Percentiles rank a stretch among this genome's conserved stretches.
These are phyloP conservation scores for Acrocalymma vagum DNA, from an alignment of 2,329 filamentous ascomycete genomes.

Conservation along the genomic window DNA sequence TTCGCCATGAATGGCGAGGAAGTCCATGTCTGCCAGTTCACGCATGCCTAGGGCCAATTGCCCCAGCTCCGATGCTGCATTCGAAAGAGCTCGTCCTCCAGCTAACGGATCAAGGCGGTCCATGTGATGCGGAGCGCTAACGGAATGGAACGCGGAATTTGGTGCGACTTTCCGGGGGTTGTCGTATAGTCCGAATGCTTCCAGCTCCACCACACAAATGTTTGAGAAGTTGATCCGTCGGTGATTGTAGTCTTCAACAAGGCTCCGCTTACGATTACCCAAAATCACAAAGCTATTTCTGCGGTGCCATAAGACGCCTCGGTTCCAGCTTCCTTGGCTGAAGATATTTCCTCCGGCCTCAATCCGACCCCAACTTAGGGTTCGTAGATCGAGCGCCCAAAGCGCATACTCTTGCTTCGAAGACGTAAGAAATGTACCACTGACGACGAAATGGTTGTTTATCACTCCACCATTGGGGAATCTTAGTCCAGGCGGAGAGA, in stretches of 20 bases:
- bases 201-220: slow-evolving; percentile 94
- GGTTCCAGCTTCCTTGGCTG: slow-evolving; percentile 97
- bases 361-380: slow-evolving; percentile 92
- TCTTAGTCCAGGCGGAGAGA: slow-evolving; percentile 88
- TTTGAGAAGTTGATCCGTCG: slow-evolving; percentile 97
- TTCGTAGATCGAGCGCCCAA: slow-evolving; percentile 91
- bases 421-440: slow-evolving; percentile 95
- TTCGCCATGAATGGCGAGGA: slow-evolving; percentile 89
- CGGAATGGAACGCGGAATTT: slow-evolving; percentile 83
- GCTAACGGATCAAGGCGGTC: slow-evolving; percentile 65
- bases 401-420: slow-evolving; percentile 98
- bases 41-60: slow-evolving; percentile 78
- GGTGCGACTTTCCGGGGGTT: slow-evolving; percentile 84
- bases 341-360: slow-evolving; percentile 93
- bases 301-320: slow-evolving; percentile 90
- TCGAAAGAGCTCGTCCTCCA: slow-evolving; percentile 78
- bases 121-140: slow-evolving; percentile 73
- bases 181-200: slow-evolving; percentile 96
- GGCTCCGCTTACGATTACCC: slow-evolving; percentile 88
- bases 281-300: slow-evolving; percentile 96
- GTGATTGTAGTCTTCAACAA: slow-evolving; percentile 98
- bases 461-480: slow-evolving; percentile 97
- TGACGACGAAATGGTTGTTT: slow-evolving; percentile 96
- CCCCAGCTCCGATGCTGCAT: slow-evolving; percentile 85
- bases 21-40: slow-evolving; percentile 97